Percentiles rank a stretch among this genome's conserved stretches.
These are phyloP conservation scores for Fusarium nematophilum DNA, from an alignment of 2,329 filamentous ascomycete species.

Conservation along the genomic window DNA sequence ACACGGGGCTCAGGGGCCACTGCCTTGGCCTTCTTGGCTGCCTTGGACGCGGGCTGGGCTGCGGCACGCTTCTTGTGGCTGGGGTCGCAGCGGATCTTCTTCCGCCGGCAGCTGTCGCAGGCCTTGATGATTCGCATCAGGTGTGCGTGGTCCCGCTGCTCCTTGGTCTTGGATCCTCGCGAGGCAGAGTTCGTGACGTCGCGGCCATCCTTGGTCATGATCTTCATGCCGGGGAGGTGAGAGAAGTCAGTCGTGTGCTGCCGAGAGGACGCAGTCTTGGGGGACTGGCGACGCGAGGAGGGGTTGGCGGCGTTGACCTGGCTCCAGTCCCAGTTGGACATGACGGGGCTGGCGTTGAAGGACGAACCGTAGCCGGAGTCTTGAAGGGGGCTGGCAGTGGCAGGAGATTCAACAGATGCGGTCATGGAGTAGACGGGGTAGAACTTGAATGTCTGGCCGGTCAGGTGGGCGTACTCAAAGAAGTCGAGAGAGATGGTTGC, in stretches of 20 bases:
- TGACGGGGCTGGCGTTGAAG: slow-evolving; percentile 62
- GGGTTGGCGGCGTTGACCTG: slow-evolving; percentile 46
- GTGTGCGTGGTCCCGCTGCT: slow-evolving; percentile 74
- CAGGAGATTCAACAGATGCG: slow-evolving; percentile 55
- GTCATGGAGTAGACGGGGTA: slow-evolving; percentile 61
- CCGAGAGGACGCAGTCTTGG: slow-evolving; percentile 45
- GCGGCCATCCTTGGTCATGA: slow-evolving; percentile 71
- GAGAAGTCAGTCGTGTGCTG: slow-evolving; percentile 59
- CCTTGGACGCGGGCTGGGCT: slow-evolving; percentile 48
- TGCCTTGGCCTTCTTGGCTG: slow-evolving; percentile 56
- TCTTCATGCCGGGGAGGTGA: slow-evolving; percentile 72
- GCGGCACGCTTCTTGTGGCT: slow-evolving; percentile 64
- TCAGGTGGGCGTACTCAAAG: slow-evolving; percentile 63
- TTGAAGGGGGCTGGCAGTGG: slow-evolving; percentile 53
- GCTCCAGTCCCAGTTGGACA: slow-evolving; percentile 61
- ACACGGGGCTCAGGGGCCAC: slow-evolving; percentile 26
- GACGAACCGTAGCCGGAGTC: slow-evolving; percentile 61
- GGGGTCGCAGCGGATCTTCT: slow-evolving; percentile 73
- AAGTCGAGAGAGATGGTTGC: slow-evolving; percentile 69
- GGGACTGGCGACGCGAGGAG: slow-evolving; percentile 45
- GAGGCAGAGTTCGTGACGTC: slow-evolving; percentile 73
- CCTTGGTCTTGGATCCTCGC: slow-evolving; percentile 73
- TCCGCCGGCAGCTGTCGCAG: slow-evolving; percentile 70
- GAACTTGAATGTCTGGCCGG: slow-evolving; percentile 70
- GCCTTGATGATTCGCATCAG: slow-evolving; percentile 76